Base-by-base conservation (phyloP, 148 eudicot genomes). In the Vaccinium macrocarpon region DNA sequence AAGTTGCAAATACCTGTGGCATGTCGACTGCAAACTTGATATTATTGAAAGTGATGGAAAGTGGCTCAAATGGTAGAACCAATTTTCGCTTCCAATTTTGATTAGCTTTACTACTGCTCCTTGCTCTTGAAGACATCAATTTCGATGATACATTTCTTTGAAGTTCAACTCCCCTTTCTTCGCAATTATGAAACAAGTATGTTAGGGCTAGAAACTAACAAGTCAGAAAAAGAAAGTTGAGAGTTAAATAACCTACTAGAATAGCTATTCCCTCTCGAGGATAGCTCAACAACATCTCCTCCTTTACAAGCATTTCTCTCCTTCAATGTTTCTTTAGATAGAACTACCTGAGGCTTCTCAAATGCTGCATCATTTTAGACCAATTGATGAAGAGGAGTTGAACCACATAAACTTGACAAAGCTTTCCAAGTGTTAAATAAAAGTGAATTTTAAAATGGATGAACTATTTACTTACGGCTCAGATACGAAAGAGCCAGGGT, bases 51-150 rank as follows among this genome's bases (percentile, higher is more conserved):
- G 92, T 84, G 76, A 94, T 85, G 53, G 96, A 88, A 19, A 90
- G 90, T 68, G 93, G 95, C 52, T 90, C 86, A 84, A 94, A 94
- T 2, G 98, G 98, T 55, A 94, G 92, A 78, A 88, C 88, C 92
- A 94, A 88, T 64, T 92, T 96, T 48, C 86, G 87, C n/a, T 83
- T 91, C 46, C 38, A 61, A 11, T 75, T 89, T 76, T 80, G 82
- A 68, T 72, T 74, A 25, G 62, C 88, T 83, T 84, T 88, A 80
- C 62, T 73, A 32, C 13, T 25, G 68, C 75, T 86, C 12, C 53
- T 61, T 38, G 53, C 78, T 73, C 87, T 76, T 50, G 76, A 81
- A 57, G 84, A 62, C 19, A 62, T 50, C 52, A 55, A 53, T 51
- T 23, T 82, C 1, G 51, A 75, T 19, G 82, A 82, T 68, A 25